Conservation (phyloP, 1,284 basidiomycete genomes). For the Volvariella volvacea region DNA sequence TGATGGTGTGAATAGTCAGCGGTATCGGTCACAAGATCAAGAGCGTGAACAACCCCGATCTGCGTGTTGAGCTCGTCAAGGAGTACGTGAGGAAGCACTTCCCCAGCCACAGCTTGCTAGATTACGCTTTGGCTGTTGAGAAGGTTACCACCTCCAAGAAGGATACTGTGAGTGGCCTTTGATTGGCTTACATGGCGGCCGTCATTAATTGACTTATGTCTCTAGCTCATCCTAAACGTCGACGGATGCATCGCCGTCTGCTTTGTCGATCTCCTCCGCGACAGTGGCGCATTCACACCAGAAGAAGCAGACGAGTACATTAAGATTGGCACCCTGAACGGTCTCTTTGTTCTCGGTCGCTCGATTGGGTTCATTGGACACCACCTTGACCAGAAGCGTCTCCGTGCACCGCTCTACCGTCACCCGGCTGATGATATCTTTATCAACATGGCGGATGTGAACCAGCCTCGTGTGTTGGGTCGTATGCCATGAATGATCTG, state of each 20-base stretch:
- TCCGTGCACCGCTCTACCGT: conserved; percentile 88
- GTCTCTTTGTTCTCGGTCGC: conserved; percentile 94
- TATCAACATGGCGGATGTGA: conserved; percentile 79
- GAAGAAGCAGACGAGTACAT: conserved; percentile 98
- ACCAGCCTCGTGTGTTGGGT: conserved; percentile 72
- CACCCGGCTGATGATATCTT: conserved; percentile 86
- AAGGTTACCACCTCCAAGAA: conserved; percentile 98
- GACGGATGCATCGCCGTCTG: conserved; percentile 98
- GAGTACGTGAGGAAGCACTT: conserved; percentile 96
- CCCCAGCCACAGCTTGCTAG: conserved; percentile 87
- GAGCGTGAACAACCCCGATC: conserved; percentile 95
- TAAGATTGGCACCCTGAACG: conserved; percentile 91
- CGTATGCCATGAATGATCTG: conserved; percentile 32
- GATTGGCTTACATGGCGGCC: conserved; percentile 9
- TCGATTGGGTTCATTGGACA: conserved; percentile 97
- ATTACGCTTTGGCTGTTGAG: conserved; percentile 98
- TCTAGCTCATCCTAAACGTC: conserved; percentile 85
- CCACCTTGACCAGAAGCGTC: conserved; percentile 92
- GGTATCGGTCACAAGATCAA: conserved; percentile 99
- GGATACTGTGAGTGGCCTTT: conserved; percentile 66
- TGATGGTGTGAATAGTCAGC: conserved; percentile 53
- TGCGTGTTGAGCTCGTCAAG: conserved; percentile 97
- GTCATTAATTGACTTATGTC: conserved; percentile 1
- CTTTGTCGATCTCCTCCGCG: conserved; percentile 93
- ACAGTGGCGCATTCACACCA: conserved; percentile 90